Base-by-base conservation (phyloP, 2,329 filamentous ascomycete species). In the Chaetomium globosum region DNA sequence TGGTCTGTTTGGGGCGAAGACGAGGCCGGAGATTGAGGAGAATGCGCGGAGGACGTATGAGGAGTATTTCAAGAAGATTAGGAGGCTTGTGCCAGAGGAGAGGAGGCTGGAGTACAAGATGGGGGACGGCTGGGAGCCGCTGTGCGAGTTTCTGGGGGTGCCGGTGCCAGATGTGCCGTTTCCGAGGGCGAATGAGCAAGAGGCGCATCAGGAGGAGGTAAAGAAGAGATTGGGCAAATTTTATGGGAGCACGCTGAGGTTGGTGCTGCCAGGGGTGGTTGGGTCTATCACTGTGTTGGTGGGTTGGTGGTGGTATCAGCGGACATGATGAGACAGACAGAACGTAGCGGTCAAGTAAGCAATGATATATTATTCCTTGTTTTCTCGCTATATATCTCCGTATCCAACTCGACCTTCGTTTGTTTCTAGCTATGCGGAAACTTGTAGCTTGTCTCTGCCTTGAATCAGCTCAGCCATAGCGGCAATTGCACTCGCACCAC, bases 141-240 rank as follows among this genome's bases (percentile, higher is more conserved):
- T 73, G 46, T 72, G 71, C 46, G 59, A 66, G 43, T 72, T 73
- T 64, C 62, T 73, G 33, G 70, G 68, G 1, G 64, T 64, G 26
- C 46, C 61, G 26, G 51, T 69, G 26, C 71, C 70, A 28, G 61
- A 55, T 28, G 61, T 66, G 28, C 33, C 46, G 53, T 68, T 68
- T 59, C 66, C 66, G 28, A 36, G 26, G 16, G 39, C 59, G 1
- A 68, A 68, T 48, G 58, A 61, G 60, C 51, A 43, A 30, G 60
- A 56, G 56, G 36, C n/a, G 16, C 51, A 53, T 51, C 48, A 13
- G 21, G n/a, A 51, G 48, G 48, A 48, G 43, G n/a, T 48, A 7
- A 48, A 48, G n/a, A 21, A 7, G 43, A 48, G 43, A 21, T 48
- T 48, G 7, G 19, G 19, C 19, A 48, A 48, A 10, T 21, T 48